Evolutionary conservation across 768 basidiomycete species (phyloP), one percentile per base, ranked within the genome.

Genomic region (Coprinopsis strossmayeri): DNA sequence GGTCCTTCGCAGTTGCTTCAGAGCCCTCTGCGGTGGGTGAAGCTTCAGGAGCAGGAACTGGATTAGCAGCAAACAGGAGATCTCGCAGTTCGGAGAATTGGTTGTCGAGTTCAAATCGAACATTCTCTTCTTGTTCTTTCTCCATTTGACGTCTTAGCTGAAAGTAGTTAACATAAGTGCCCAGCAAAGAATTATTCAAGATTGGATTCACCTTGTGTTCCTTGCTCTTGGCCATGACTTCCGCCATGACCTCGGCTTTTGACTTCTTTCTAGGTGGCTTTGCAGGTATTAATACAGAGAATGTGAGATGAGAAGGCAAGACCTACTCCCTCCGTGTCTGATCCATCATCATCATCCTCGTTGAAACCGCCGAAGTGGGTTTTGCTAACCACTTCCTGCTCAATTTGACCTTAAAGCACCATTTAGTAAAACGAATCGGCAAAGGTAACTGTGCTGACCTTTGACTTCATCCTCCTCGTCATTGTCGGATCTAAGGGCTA

Each of bases 161-260:
- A 23, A 32, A 21, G 28, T 7, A 39, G 34, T n/a, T 43, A 25
- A 50, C 27, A 51, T 11, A 12, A 9, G 48, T 46, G 37, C 50
- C 26, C 30, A 67, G 18, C 17, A 48, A 28, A 10, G 18, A n/a
- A n/a, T n/a, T n/a, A n/a, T n/a, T 20, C n/a, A 30, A n/a, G 11
- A 28, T 18, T 12, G 21, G 41, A 61, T 67, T 25, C 56, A 91
- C 95, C 73, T 95, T 97, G 69, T 98, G 82, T 43, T 84, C 81
- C 66, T 99, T 99, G 67, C 91, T 94, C 68, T 98, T 99, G 1
- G 91, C 88, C 38, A 99, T 91, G 27, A 99, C 88, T 63, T 99
- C 96, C 0, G 88, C 81, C 96, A 99, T 98, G 52, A 97, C 90
- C 60, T 99, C 94, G 1, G 89, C 85, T 66, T 95, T 96, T 3